A percentile compares a stretch with the other conserved stretches of the same genome.
Conservation (phyloP, 2,329 filamentous ascomycete genomes). For the Teratosphaeria gauchensis region DNA sequence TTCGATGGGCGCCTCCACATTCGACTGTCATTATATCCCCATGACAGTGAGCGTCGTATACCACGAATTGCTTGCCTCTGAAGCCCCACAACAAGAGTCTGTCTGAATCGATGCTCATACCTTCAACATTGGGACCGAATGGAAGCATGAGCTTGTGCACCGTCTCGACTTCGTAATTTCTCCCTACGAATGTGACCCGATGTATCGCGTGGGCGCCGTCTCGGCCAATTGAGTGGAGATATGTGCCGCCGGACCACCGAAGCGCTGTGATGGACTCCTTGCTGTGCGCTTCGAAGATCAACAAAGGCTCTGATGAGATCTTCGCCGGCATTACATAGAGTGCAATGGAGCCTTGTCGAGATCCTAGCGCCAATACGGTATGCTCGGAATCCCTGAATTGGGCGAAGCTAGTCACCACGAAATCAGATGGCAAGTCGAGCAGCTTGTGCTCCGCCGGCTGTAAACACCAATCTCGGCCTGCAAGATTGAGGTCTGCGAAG, state of each 20-base stretch:
- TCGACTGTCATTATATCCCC: constrained; percentile 62
- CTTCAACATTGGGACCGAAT: constrained; percentile 68
- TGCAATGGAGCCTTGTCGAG: constrained; percentile 45
- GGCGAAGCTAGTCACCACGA: constrained; percentile 44
- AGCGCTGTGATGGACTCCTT: constrained; percentile 63
- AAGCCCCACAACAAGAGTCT: constrained; percentile 70
- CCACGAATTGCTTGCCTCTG: constrained; percentile 64
- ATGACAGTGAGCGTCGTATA: constrained; percentile 67
- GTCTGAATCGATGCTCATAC: constrained; percentile 49
- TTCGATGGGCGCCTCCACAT: constrained; percentile 77
- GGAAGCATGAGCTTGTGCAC: constrained; percentile 61
- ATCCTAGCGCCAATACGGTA: constrained; percentile 35
- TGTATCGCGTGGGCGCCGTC: constrained; percentile 69
- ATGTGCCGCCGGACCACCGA: constrained; percentile 25
- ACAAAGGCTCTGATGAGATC: neutral
- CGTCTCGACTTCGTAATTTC: neutral
- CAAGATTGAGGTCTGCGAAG: neutral
- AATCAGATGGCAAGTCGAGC: constrained; percentile 29
- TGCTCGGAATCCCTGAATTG: neutral
- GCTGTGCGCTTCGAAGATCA: constrained; percentile 32
- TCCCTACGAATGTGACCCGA: neutral
- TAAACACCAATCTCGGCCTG: neutral
- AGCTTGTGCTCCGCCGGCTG: neutral
- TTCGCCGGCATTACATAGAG: constrained; percentile 17
- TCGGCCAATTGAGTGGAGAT: constrained; percentile 63